Base-by-base conservation (phyloP, 192 early-diverging fungal species). In the Podila horticola region DNA sequence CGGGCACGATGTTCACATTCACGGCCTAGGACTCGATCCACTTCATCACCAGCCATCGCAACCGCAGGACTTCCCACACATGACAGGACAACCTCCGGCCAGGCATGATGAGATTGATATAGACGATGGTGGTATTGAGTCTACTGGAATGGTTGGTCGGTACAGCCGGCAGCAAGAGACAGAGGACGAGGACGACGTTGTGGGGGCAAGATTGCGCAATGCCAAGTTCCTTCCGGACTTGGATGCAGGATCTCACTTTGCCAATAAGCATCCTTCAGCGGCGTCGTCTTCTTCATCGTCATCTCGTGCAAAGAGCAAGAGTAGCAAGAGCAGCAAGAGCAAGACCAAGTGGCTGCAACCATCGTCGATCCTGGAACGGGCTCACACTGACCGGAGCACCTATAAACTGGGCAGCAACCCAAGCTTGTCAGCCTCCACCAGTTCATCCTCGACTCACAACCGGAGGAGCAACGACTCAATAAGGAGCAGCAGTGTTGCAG, bases 101-200 rank as follows among this genome's bases (percentile, higher is more conserved):
- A 55, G 20, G 8, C 19, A 22, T 20, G 48, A 48, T 9, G 67
- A 67, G 29, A 51, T 7, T 36, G 71, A 81, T 17, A 81, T 66
- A 20, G 77, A 81, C 49, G 77, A 81, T 31, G 70, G 70, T 6
- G 75, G 75, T 4, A 48, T 67, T 17, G 67, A 51, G 20, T 72
- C 75, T 12, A 68, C 65, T n/a, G 69, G 58, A 5, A 81, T 69
- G 77, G 48, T 81, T 67, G 77, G 77, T 30, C 77, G 77, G 3
- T 81, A 73, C 41, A 68, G 71, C 24, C 69, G 55, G 3, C 66
- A 41, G 3, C 51, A 71, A 13, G 68, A 70, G 19, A 69, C 58
- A 2, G 69, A 81, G 20, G 77, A 67, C 7, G 65, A 69, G 38
- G 70, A 69, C 22, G 58, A 65, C 20, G 49, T 45, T 9, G 67